phyloP scores from a whole-genome alignment of 257 asterid species.

The Fraxinus excelsior region DNA sequence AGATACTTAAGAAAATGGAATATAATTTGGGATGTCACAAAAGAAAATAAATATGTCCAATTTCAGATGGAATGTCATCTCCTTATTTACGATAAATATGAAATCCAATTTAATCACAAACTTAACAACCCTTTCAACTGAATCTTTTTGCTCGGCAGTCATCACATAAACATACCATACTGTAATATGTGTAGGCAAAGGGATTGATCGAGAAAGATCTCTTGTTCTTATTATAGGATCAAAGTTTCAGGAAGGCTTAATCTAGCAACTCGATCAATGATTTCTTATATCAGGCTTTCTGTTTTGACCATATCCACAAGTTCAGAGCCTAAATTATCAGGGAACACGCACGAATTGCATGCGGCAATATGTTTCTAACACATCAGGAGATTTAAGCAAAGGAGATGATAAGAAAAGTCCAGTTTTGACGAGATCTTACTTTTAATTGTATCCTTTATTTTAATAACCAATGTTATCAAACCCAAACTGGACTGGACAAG shows the following conservation, averaged over 20 bases:
- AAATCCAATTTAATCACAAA: background rate
- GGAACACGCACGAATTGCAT: no score
- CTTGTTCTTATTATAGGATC: no score
- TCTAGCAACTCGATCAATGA: background rate
- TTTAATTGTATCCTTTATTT: no score
- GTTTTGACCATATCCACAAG: no score
- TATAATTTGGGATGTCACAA: background rate
- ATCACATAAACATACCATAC: background rate
- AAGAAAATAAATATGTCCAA: constrained; percentile 12
- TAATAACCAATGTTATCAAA: no score
- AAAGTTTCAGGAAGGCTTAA: background rate
- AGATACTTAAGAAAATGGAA: background rate
- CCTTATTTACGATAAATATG: background rate
- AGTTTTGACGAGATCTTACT: no score
- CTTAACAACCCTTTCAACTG: background rate
- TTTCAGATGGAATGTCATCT: background rate
- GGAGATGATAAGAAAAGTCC: no score
- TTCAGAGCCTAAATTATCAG: no score
- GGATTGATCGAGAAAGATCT: no score
- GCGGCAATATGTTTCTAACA: no score
- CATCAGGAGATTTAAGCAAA: no score
- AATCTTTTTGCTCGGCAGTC: background rate
- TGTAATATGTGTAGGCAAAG: background rate
- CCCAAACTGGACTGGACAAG: no score
- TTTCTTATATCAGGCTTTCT: background rate